Percentiles rank a stretch among this genome's conserved stretches.
Conservation (phyloP, 2,329 filamentous ascomycete species). For the Diplocarpon rosae region DNA sequence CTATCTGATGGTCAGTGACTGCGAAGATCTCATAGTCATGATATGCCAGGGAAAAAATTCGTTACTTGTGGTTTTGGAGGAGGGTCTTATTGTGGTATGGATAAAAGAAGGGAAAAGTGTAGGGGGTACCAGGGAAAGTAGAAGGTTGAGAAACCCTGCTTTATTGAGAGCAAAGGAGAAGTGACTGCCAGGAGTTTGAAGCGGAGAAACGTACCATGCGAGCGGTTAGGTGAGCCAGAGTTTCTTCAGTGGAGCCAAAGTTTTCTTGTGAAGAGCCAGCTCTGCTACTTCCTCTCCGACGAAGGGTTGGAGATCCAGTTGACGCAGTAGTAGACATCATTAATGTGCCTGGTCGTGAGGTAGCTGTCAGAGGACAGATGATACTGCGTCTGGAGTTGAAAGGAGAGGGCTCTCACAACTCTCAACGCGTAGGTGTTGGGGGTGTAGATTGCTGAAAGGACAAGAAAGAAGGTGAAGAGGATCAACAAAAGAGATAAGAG, state of each 20-base stretch:
- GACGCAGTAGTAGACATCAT: constrained; percentile 33
- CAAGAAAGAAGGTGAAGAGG: constrained; percentile 9
- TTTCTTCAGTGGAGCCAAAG: constrained; percentile 3
- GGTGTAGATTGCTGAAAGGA: constrained; percentile 18
- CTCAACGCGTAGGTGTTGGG: constrained; percentile 24
- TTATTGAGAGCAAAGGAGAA: neutral
- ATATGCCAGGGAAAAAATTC: too few species aligned
- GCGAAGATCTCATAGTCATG: neutral
- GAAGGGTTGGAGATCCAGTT: constrained; percentile 33
- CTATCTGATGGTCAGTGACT: constrained; percentile 9
- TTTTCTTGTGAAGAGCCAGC: constrained; percentile 29
- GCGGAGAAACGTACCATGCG: constrained; percentile 25
- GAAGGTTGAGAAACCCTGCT: too few species aligned
- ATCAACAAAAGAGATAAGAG: constrained; percentile 24
- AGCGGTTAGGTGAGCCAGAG: constrained; percentile 8
- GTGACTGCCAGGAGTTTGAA: neutral
- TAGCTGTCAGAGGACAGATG: constrained; percentile 12
- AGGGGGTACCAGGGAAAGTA: too few species aligned
- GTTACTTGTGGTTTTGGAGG: too few species aligned
- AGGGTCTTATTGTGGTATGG: too few species aligned
- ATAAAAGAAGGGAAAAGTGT: too few species aligned
- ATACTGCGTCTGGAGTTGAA: constrained; percentile 14
- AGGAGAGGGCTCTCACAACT: constrained; percentile 20
- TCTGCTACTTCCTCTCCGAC: constrained; percentile 28
- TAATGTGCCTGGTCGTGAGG: constrained; percentile 5